These are phyloP conservation scores for Udeniomyces megalosporus DNA, from an alignment of 768 basidiomycete species.

Conservation along the genomic window DNA sequence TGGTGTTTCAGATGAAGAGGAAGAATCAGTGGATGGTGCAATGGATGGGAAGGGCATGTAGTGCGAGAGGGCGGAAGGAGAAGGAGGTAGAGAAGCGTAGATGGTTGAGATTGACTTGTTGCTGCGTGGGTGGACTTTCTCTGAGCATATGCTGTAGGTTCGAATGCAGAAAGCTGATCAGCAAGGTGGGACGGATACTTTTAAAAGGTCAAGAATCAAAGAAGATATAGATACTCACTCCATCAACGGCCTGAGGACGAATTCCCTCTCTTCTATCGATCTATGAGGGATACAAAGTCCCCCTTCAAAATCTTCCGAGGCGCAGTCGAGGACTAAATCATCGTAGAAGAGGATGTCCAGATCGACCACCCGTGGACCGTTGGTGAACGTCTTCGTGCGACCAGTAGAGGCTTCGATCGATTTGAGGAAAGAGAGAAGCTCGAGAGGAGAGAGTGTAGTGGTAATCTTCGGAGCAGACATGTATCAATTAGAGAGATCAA, in stretches of 20 bases:
- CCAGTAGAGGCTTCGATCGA: slow-evolving; percentile 57
- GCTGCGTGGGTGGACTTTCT: neutral
- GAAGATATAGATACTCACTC: slow-evolving; percentile 45
- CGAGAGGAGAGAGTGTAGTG: slow-evolving; percentile 47
- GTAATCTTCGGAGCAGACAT: slow-evolving; percentile 42
- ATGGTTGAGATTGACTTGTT: slow-evolving; percentile 6
- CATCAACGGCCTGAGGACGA: slow-evolving; percentile 68
- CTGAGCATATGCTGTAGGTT: too few relatives aligned
- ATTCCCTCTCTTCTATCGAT: slow-evolving; percentile 66
- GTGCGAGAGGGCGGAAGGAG: slow-evolving; percentile 12
- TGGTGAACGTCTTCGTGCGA: slow-evolving; percentile 55
- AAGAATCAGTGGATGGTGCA: slow-evolving; percentile 18
- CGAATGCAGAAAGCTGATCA: too few relatives aligned
- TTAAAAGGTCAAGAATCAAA: neutral
- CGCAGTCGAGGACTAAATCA: slow-evolving; percentile 41
- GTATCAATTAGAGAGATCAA: neutral
- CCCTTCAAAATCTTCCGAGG: slow-evolving; percentile 34
- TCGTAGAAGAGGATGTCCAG: slow-evolving; percentile 74
- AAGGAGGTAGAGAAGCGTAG: slow-evolving; percentile 19
- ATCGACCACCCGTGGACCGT: slow-evolving; percentile 81
- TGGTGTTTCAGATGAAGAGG: slow-evolving; percentile 20
- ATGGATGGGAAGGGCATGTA: neutral
- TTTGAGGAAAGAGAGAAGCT: slow-evolving; percentile 52
- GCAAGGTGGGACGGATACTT: too few relatives aligned
- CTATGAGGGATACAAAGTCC: slow-evolving; percentile 77